Evolutionary conservation across 306 rosid genomes (phyloP).

Genomic region (Vigna radiata): DNA sequence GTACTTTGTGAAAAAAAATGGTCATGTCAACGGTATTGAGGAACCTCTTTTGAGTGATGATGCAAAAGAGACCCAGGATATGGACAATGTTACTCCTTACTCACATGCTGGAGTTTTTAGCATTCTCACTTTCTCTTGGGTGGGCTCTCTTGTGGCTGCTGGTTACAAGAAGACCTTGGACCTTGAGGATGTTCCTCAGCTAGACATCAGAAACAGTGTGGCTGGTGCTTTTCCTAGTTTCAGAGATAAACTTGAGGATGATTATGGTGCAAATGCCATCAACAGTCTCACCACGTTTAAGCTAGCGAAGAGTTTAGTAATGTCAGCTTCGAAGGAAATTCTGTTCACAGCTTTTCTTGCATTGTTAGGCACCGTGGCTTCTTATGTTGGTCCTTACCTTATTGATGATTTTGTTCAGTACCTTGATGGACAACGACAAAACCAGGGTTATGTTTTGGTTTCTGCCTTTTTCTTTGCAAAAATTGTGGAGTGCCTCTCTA

Average conservation of each 20-base stretch:
- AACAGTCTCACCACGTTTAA: constrained; percentile 49
- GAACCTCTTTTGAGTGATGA: constrained; percentile 57
- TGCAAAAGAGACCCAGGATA: constrained; percentile 43
- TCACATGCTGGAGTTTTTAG: constrained; percentile 63
- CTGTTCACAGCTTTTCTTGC: constrained; percentile 46
- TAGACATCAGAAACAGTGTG: constrained; percentile 50
- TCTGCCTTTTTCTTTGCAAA: constrained; percentile 55
- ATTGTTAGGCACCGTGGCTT: constrained; percentile 45
- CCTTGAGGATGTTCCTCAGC: constrained; percentile 63
- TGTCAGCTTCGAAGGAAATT: constrained; percentile 55
- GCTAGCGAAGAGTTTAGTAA: constrained; percentile 46
- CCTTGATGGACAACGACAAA: constrained; percentile 50
- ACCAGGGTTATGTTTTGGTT: constrained; percentile 56
- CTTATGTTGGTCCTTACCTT: constrained; percentile 66
- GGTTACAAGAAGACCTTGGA: constrained; percentile 53
- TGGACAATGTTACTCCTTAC: constrained; percentile 56
- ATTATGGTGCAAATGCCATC: constrained; percentile 44
- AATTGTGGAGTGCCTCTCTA: constrained; percentile 50
- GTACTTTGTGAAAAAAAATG: constrained; percentile 39
- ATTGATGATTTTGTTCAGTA: constrained; percentile 59
- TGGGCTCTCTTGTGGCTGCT: constrained; percentile 52
- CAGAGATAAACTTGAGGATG: constrained; percentile 47
- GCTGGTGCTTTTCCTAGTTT: constrained; percentile 48
- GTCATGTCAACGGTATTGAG: constrained; percentile 10
- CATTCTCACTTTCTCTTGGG: constrained; percentile 58